phyloP scores from a whole-genome alignment of 805 yeast species.

The Sungouiozyma intestinalis region DNA sequence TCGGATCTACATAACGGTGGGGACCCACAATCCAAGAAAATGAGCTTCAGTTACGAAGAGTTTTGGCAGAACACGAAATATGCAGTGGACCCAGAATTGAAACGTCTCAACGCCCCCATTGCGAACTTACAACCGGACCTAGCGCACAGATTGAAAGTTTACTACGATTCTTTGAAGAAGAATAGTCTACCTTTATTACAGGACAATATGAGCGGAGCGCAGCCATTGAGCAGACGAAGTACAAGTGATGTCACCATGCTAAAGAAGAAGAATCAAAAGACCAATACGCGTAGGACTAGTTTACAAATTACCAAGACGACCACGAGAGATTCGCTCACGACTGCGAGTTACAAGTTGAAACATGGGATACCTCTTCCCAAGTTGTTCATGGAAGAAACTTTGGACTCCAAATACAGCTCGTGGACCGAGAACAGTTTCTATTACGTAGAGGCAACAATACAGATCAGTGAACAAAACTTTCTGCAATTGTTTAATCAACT shows the following conservation, averaged over 20 bases:
- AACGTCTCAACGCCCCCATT: conserved; percentile 2
- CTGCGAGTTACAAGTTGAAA: conserved; percentile 1
- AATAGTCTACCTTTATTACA: conserved; percentile 17
- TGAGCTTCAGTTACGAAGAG: conserved; percentile 32
- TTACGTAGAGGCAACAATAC: conserved; percentile 11
- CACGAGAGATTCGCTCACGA: neutral
- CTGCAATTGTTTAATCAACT: conserved; percentile 2
- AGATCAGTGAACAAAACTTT: conserved; percentile 6
- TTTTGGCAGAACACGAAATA: conserved; percentile 42
- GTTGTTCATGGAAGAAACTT: conserved; percentile 17
- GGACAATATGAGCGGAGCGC: conserved; percentile 2
- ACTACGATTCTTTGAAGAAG: conserved; percentile 16
- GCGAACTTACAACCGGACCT: conserved; percentile 8
- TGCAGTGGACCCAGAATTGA: conserved; percentile 31
- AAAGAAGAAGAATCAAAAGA: neutral
- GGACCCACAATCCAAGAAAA: conserved; percentile 20
- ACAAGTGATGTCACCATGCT: neutral
- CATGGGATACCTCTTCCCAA: conserved; percentile 13
- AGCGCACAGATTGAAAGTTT: conserved; percentile 12
- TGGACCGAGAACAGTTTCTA: neutral
- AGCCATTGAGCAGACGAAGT: neutral
- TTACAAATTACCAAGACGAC: conserved; percentile 1
- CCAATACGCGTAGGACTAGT: neutral
- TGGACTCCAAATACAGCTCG: conserved; percentile 8
- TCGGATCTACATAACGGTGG: conserved; percentile 61